These are phyloP conservation scores for Suillus decipiens DNA, from an alignment of 768 basidiomycete species.

Conservation along the genomic window DNA sequence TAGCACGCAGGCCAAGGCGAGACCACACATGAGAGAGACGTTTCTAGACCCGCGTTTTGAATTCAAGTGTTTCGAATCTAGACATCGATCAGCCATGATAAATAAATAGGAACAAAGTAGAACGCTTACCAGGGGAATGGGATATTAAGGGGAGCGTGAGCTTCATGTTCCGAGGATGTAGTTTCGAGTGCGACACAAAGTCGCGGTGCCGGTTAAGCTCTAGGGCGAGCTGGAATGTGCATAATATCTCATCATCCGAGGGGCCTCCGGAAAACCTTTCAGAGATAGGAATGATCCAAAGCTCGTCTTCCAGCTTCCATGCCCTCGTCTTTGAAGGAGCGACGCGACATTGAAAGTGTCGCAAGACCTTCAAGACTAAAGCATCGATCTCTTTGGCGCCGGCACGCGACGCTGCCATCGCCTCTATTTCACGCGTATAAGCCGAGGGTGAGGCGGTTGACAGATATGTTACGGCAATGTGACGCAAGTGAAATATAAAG, in stretches of 20 bases:
- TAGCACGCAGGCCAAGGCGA: not conserved
- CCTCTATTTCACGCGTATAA: slow-evolving; percentile 25
- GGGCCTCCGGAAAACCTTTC: slow-evolving; percentile 6
- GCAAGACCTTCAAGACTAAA: slow-evolving; percentile 42
- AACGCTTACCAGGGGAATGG: not conserved
- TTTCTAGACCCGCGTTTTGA: not conserved
- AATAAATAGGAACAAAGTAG: not conserved
- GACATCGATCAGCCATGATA: not conserved
- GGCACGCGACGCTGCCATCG: slow-evolving; percentile 17
- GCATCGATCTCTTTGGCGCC: slow-evolving; percentile 41
- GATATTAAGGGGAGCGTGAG: slow-evolving; percentile 6
- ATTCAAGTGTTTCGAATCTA: not conserved
- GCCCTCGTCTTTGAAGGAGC: slow-evolving; percentile 18
- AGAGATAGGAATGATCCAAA: slow-evolving; percentile 23
- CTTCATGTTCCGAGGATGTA: slow-evolving; percentile 30
- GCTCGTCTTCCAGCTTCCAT: slow-evolving; percentile 33
- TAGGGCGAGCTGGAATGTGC: slow-evolving; percentile 26
- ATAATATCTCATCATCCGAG: slow-evolving; percentile 9
- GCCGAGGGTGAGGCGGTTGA: slow-evolving; percentile 38
- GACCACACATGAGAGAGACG: not conserved
- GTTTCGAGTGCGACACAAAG: slow-evolving; percentile 22
- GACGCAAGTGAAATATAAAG: slow-evolving; percentile 37
- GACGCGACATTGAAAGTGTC: slow-evolving; percentile 42
- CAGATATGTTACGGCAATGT: slow-evolving; percentile 50
- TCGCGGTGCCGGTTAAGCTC: slow-evolving; percentile 29